Base-by-base conservation (phyloP, 176 grass and related monocot species). In the Canna indica region DNA sequence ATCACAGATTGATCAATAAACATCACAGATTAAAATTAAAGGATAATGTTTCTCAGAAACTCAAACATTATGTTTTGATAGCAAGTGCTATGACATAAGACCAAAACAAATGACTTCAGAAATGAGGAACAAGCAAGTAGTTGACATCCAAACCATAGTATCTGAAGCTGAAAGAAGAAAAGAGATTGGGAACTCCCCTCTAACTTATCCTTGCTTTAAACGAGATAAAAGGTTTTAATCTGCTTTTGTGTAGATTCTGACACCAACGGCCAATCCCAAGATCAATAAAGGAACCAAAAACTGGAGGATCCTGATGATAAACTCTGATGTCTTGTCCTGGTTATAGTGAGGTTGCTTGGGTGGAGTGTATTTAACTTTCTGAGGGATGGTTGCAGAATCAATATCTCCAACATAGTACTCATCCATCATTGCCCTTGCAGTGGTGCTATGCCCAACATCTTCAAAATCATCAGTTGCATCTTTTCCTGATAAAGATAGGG, bases 191-290 rank as follows among this genome's bases (percentile, higher is more conserved):
- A 47, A 72, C 0, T 29, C 62, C 42, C 16, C 14, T 25, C 14
- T 16, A 32, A 53, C 52, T 41, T 62, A 57, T 31, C 66, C 15
- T 59, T 67, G 32, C 42, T 68, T 33, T 25, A 45, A 52, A 17
- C 1, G 36, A 22, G 46, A 5, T 41, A 27, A 16, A 33, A 67
- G 47, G 32, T 68, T 44, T 46, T 44, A 54, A 57, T 82, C 85
- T 0, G 86, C 84, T 76, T 91, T 96, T 52, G 88, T 96, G 79
- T 96, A 96, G 63, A 91, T 77, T 83, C 93, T 96, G 60, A 96
- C 41, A 0, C 76, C 86, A 0, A 96, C 81, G 32, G 93, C 93
- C n/a, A 87, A 29, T 12, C 88, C 93, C 62, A 96, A 77, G 27
- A 96, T 90, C 26, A 80, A 79, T 1, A 96, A n/a, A 7, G 93